phyloP scores from a whole-genome alignment of 805 yeast genomes.

The Ogataea glucozyma region DNA sequence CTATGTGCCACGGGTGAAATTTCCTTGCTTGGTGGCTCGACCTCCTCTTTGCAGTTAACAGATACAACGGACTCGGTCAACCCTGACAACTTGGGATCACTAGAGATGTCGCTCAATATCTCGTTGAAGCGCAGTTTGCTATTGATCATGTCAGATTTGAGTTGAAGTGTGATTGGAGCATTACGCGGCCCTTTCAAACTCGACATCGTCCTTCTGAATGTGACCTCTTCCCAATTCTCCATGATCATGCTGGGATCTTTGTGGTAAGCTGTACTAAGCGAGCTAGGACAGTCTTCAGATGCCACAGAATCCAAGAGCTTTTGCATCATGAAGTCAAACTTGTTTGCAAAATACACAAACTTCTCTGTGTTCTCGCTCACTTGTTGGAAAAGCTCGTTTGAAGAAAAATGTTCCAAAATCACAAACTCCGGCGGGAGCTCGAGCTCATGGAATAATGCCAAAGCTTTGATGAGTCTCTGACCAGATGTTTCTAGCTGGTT shows the following conservation, averaged over 20 bases:
- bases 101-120: slow-evolving; percentile 35
- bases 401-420: slow-evolving; percentile 5
- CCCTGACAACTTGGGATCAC: slow-evolving; percentile 51
- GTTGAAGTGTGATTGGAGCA: background rate
- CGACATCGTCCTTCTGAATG: slow-evolving; percentile 8
- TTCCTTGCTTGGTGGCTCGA: background rate
- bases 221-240: background rate
- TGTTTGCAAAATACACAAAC: background rate
- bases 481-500: slow-evolving; percentile 9
- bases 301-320: background rate
- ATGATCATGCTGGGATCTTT: background rate
- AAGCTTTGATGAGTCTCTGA: slow-evolving; percentile 5
- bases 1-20: background rate
- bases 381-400: slow-evolving; percentile 14
- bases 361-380: background rate
- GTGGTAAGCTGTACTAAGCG: no score
- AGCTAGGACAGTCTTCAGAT: background rate
- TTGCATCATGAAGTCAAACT: background rate
- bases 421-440: slow-evolving; percentile 12
- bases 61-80: slow-evolving; percentile 52
- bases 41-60: slow-evolving; percentile 36
- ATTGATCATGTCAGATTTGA: slow-evolving; percentile 17
- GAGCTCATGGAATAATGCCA: background rate
- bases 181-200: slow-evolving; percentile 10
- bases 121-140: slow-evolving; percentile 25